Evolutionary conservation across 2,329 filamentous ascomycete genomes (phyloP).

Genomic region (Trichoderma brevicompactum): DNA sequence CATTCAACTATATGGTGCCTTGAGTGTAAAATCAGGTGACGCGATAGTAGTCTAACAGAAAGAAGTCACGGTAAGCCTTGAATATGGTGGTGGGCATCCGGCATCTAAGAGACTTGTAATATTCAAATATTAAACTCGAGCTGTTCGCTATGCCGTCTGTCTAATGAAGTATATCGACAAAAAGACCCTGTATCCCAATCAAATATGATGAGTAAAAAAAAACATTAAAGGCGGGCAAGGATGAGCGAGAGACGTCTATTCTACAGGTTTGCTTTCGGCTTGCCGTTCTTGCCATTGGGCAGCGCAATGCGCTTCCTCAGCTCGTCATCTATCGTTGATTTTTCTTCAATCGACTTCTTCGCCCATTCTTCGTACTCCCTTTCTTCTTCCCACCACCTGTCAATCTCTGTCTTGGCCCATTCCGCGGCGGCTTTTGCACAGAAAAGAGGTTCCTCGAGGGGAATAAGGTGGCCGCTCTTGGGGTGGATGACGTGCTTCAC

Average conservation of each 20-base stretch:
- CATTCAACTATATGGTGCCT: no score
- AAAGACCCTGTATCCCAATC: background rate
- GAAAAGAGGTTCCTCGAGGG: conserved; percentile 74
- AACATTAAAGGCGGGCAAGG: background rate
- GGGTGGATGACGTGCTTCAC: conserved; percentile 69
- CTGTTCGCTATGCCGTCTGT: background rate
- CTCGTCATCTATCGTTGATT: conserved; percentile 55
- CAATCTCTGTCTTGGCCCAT: conserved; percentile 63
- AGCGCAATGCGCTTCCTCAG: conserved; percentile 57
- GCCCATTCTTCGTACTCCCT: conserved; percentile 61
- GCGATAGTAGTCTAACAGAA: no score
- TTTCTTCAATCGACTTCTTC: conserved; percentile 54
- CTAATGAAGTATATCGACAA: background rate
- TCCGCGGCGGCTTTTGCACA: conserved; percentile 64
- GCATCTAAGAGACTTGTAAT: no score
- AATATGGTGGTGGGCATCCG: no score
- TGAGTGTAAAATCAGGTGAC: no score
- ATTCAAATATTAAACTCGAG: background rate
- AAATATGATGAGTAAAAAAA: background rate
- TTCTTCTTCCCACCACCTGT: conserved; percentile 61
- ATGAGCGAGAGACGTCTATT: background rate
- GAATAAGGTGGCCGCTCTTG: conserved; percentile 75
- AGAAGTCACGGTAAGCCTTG: no score
- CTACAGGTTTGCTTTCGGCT: conserved; percentile 27
- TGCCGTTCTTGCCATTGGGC: conserved; percentile 30